Conservation (phyloP, 257 asterid species). For the Capsicum baccatum region DNA sequence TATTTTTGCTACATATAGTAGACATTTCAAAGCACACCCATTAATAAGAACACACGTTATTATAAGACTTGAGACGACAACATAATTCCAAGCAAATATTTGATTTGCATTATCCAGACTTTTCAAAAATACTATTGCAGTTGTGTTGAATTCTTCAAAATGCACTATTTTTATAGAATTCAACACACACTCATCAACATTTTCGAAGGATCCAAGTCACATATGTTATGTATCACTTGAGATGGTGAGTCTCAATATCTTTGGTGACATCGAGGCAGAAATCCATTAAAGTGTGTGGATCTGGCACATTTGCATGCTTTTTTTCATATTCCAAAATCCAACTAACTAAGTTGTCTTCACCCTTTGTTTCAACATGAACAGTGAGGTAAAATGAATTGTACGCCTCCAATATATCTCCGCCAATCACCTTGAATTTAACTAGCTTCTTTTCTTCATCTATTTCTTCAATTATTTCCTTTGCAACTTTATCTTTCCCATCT, state of each 20-base stretch:
- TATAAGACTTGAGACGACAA: not conserved
- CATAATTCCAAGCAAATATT: not conserved
- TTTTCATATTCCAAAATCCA: slow-evolving; percentile 40
- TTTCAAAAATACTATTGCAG: not conserved
- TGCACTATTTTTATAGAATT: too few species aligned
- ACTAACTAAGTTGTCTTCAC: slow-evolving; percentile 27
- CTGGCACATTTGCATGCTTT: not conserved
- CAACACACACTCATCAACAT: not conserved
- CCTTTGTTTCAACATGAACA: slow-evolving; percentile 34
- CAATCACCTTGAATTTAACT: slow-evolving; percentile 33
- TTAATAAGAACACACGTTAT: not conserved
- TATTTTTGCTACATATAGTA: not conserved
- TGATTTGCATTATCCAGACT: not conserved
- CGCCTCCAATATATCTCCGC: slow-evolving; percentile 32
- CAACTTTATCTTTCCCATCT: slow-evolving; percentile 36
- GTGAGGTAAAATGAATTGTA: slow-evolving; percentile 26
- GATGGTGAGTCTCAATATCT: slow-evolving; percentile 40
- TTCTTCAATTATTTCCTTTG: slow-evolving; percentile 30
- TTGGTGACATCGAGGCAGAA: slow-evolving; percentile 24
- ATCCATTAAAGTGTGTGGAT: slow-evolving; percentile 31
- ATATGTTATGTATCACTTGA: not conserved
- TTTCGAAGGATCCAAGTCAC: not conserved
- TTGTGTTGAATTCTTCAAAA: too few species aligned
- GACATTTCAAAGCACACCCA: not conserved
- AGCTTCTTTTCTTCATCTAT: slow-evolving; percentile 36